Evolutionary conservation across 331 rosid species (phyloP).

Genomic region (Malus hybrid): DNA sequence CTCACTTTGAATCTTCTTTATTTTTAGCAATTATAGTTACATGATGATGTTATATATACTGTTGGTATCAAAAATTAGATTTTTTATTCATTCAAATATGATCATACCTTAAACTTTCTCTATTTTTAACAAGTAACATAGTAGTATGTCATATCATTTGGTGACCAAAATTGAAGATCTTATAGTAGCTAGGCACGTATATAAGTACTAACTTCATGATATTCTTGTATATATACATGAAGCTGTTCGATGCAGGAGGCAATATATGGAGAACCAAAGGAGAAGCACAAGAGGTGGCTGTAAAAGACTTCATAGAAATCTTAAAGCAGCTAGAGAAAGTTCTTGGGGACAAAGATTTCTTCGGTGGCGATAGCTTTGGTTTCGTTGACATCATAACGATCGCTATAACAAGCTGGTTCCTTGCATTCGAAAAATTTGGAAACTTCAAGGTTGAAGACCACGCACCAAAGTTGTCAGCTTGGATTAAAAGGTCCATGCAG

Average conservation of each 20-base stretch:
- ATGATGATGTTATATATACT: too few relatives aligned
- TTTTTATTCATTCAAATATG: too few relatives aligned
- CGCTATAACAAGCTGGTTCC: slow-evolving; percentile 48
- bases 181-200: not conserved
- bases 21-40: too few relatives aligned
- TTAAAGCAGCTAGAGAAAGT: slow-evolving; percentile 50
- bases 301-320: slow-evolving; percentile 47
- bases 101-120: too few relatives aligned
- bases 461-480: slow-evolving; percentile 53
- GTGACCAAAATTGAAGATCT: not conserved
- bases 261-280: slow-evolving; percentile 50
- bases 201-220: not conserved
- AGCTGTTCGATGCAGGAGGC: slow-evolving; percentile 46
- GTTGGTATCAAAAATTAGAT: too few relatives aligned
- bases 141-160: not conserved
- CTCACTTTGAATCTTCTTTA: too few relatives aligned
- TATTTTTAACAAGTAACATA: too few relatives aligned
- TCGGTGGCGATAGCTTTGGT: slow-evolving; percentile 53
- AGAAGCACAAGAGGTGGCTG: slow-evolving; percentile 47
- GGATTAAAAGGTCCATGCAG: slow-evolving; percentile 42
- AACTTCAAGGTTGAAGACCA: slow-evolving; percentile 48
- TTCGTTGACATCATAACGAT: slow-evolving; percentile 51
- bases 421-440: slow-evolving; percentile 53
- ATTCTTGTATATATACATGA: not conserved
- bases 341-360: slow-evolving; percentile 51